Base-by-base conservation (phyloP, 2,329 filamentous ascomycete genomes). In the Magnaporthales sp. region DNA sequence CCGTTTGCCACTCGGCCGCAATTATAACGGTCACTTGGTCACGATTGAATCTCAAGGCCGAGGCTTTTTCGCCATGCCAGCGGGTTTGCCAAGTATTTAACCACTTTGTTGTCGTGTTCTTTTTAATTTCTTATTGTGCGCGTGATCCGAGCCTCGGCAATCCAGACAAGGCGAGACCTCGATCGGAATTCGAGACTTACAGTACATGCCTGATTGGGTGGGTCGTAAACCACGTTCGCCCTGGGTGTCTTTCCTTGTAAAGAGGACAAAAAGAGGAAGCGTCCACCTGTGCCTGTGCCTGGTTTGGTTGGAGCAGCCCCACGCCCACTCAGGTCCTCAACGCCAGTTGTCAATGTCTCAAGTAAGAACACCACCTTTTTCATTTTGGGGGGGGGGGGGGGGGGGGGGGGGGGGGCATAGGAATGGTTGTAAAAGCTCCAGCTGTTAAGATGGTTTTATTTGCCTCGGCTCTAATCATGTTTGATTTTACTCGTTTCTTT, bases 271-370 rank as follows among this genome's bases (percentile, higher is more conserved):
- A n/a, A n/a, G n/a, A n/a, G n/a, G n/a, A n/a, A n/a, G n/a, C n/a
- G n/a, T n/a, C n/a, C n/a, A n/a, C n/a, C n/a, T 3, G 38, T 46
- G 38, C 38, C 38, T 46, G 38, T 46, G 38, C 38, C 38, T 46
- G 38, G n/a, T 8, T 46, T 46, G 38, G 15, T 10, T n/a, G n/a
- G n/a, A n/a, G 15, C 38, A 46, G 38, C 38, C 38, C 38, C 38
- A 46, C 38, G n/a, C 38, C 2, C 38, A 46, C 38, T 46, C 38
- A 46, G 38, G n/a, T n/a, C n/a, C 29, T 63, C 30, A 29, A 63
- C 22, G 61, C 61, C 61, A 63, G 61, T 63, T 63, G 61, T 63
- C 61, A 31, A 22, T 63, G 61, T 63, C 61, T 63, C 61, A 63
- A 46, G 61, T 32, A 15, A 24, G 61, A 22, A 63, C 61, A 63